Evolutionary conservation across 2,329 filamentous ascomycete genomes (phyloP), one percentile per base, ranked within the genome.

Genomic region (Colletotrichum trifolii): DNA sequence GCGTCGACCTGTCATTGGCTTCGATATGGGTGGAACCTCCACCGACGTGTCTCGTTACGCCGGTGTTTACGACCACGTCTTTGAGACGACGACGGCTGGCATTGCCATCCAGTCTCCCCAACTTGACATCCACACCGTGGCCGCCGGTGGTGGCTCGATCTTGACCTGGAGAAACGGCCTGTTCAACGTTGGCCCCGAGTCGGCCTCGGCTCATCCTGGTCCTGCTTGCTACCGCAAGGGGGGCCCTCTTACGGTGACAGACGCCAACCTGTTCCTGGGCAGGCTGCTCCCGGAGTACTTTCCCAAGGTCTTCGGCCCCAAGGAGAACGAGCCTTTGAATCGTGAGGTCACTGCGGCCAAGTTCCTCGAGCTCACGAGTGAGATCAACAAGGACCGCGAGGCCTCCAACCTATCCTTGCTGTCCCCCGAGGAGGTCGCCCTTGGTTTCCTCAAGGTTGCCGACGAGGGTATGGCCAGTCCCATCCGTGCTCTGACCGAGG

Each of bases 101-200:
- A 88, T 94, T 1, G 90, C 90, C 1, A 92, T 94, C 10, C 91
- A 94, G 68, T 90, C 88, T 1, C 91, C 92, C 0, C 91, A 94
- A 72, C 83, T 94, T 1, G 91, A 94, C 70, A 94, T 95, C 73
- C 92, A 93, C 73, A 95, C 92, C 2, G 91, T 94, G 5, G 91
- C 91, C 33, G 90, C 91, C 7, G 91, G 91, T 15, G 91, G 91
- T 66, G 89, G 90, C n/a, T 90, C 87, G 1, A 82, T 88, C 13
- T 79, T 94, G 0, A 89, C 89, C 71, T 93, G 88, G 83, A 86
- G 85, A 64, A 92, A 92, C 65, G 90, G 90, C 0, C 79, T 93
- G 2, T 92, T 93, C 68, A 86, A 89, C 2, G 90, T 93, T 6
- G 91, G 91, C 0, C 91, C 91, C 1, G 89, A 92, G 70, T 91